Evolutionary conservation across 257 asterid genomes (phyloP).

Genomic region (Schizonepeta tenuifolia): DNA sequence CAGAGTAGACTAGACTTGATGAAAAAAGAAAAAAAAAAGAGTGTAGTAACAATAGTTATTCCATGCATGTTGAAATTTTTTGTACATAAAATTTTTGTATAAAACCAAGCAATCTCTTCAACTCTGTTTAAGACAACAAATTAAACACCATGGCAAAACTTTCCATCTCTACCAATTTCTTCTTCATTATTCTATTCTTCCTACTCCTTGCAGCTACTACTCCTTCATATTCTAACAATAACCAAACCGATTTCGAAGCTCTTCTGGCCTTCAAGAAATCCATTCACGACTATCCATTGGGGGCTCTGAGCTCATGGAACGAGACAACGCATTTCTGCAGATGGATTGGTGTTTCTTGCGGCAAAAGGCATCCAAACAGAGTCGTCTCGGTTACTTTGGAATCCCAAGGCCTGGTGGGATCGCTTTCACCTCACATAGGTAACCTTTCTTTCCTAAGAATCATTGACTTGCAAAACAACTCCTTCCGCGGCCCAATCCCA

Average conservation of each 20-base stretch:
- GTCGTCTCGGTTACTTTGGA: neutral
- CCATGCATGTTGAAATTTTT: no score
- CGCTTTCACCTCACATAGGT: neutral
- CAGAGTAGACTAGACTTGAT: no score
- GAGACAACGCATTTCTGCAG: neutral
- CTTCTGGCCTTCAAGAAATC: neutral
- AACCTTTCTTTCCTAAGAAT: neutral
- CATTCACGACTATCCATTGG: neutral
- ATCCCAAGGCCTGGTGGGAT: neutral
- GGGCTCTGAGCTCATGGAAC: conserved; percentile 1
- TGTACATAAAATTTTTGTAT: no score
- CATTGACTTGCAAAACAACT: neutral
- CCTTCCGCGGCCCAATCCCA: neutral
- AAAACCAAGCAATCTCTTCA: no score
- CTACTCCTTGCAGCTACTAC: neutral
- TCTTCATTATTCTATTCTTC: neutral
- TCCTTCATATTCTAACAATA: neutral
- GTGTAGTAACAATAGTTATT: no score
- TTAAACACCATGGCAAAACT: neutral
- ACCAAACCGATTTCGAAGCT: neutral
- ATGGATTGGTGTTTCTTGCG: neutral
- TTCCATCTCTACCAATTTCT: no score
- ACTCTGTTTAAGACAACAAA: no score
- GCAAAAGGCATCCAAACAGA: neutral
- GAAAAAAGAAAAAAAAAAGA: no score